These are phyloP conservation scores for Liquidambar formosana DNA, from an alignment of 164 flowering plant genomes.

Conservation along the genomic window DNA sequence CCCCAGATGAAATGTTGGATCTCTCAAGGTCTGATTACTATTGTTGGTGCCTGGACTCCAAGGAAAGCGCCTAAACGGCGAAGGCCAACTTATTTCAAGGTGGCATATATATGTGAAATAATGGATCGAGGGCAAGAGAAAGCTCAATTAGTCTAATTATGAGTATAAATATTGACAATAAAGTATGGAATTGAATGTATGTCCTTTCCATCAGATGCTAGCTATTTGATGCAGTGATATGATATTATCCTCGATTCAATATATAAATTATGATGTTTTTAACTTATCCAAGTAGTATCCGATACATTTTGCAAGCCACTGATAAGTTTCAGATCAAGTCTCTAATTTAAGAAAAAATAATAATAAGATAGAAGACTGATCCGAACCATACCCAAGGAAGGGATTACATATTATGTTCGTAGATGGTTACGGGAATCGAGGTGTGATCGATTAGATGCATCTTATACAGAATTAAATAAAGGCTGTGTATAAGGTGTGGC, in stretches of 20 bases:
- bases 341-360: too few relatives aligned
- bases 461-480: too few relatives aligned
- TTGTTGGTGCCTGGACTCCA: slow-evolving; percentile 83
- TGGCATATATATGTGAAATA: not conserved
- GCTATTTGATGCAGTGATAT: not conserved
- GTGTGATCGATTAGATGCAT: too few relatives aligned
- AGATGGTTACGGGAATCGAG: too few relatives aligned
- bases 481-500: too few relatives aligned
- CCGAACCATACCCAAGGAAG: too few relatives aligned
- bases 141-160: not conserved
- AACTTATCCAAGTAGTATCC: too few relatives aligned
- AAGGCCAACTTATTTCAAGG: too few relatives aligned
- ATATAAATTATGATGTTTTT: too few relatives aligned
- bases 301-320: not conserved
- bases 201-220: not conserved
- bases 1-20: slow-evolving; percentile 59
- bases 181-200: not conserved
- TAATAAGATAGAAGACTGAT: too few relatives aligned
- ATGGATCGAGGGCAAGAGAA: not conserved
- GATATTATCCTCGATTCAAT: not conserved
- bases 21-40: slow-evolving; percentile 77
- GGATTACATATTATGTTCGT: too few relatives aligned
- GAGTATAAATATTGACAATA: not conserved
- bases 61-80: slow-evolving; percentile 1
- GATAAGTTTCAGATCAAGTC: too few relatives aligned